These are phyloP conservation scores for Cladobotryum mycophilum DNA, from an alignment of 2,329 filamentous ascomycete genomes.

Conservation along the genomic window DNA sequence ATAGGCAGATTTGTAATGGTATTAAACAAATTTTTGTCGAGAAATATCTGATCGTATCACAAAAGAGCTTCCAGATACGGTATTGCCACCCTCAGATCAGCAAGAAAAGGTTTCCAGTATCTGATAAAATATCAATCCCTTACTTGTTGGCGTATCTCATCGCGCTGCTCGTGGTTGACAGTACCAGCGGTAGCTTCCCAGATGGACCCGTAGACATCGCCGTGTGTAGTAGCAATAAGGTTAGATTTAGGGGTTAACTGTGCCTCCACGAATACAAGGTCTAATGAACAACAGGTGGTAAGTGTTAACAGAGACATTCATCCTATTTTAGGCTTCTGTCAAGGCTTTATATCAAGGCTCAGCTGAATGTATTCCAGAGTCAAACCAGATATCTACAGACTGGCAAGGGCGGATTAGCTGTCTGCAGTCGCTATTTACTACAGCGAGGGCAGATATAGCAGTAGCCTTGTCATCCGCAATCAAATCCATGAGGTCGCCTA, in stretches of 20 bases:
- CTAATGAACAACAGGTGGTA: not conserved
- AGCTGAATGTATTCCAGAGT: constrained; percentile 4
- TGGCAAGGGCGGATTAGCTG: constrained; percentile 13
- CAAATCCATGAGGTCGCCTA: constrained; percentile 7
- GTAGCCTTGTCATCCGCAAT: constrained; percentile 11
- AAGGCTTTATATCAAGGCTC: not conserved
- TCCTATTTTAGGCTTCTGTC: not conserved
- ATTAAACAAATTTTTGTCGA: constrained; percentile 2
- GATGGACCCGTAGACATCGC: too few relatives aligned
- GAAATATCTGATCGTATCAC: constrained; percentile 2
- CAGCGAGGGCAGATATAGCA: constrained; percentile 11
- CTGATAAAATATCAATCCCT: not conserved
- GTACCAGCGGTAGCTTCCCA: not conserved
- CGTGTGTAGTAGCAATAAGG: too few relatives aligned
- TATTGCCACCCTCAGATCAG: constrained; percentile 1
- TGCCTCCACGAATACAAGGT: not conserved
- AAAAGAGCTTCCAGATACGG: constrained; percentile 11
- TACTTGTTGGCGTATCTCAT: not conserved
- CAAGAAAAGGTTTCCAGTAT: not conserved
- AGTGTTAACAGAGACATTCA: not conserved
- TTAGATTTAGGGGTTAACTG: too few relatives aligned
- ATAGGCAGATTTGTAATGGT: not conserved
- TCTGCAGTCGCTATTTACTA: constrained; percentile 16
- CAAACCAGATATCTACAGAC: constrained; percentile 12
- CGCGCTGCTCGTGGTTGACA: not conserved